A percentile compares a stretch with the other conserved stretches of the same genome.
These are phyloP conservation scores for Bertia moriformis DNA, from an alignment of 2,329 filamentous ascomycete species.

Conservation along the genomic window DNA sequence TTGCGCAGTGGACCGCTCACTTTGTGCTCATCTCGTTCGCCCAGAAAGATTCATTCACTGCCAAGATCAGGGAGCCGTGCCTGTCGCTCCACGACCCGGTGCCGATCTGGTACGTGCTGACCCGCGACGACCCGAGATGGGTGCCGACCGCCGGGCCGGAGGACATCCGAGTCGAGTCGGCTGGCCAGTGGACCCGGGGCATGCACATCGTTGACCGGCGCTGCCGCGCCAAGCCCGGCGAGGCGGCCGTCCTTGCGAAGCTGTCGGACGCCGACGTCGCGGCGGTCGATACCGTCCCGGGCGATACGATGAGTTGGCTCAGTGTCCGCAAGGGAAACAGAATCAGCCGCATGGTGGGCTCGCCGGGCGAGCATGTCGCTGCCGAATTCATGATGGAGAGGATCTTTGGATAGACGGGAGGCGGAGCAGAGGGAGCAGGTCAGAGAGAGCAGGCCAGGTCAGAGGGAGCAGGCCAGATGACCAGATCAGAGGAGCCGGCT, in stretches of 20 bases:
- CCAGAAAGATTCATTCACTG: too few species aligned
- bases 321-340: conserved; percentile 63
- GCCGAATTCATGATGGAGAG: conserved; percentile 49
- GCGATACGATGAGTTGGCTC: conserved; percentile 66
- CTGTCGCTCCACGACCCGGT: conserved; percentile 65
- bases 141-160: conserved; percentile 42
- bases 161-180: conserved; percentile 79
- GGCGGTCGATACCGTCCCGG: conserved; percentile 29
- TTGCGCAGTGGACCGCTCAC: conserved; percentile 59
- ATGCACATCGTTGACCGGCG: conserved; percentile 77
- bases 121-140: conserved; percentile 42
- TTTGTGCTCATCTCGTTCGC: conserved; percentile 55
- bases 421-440: background rate
- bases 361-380: conserved; percentile 56
- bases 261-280: conserved; percentile 14
- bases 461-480: background rate
- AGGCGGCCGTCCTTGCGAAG: conserved; percentile 14
- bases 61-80: conserved; percentile 39
- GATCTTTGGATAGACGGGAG: conserved; percentile 45
- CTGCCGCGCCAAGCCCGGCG: conserved; percentile 34
- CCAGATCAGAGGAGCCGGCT: too few species aligned
- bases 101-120: conserved; percentile 66
- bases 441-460: background rate
- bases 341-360: conserved; percentile 56
- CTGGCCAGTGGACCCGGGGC: conserved; percentile 86